Conservation (phyloP, 2,329 filamentous ascomycete genomes). For the Epichloe elymi region DNA sequence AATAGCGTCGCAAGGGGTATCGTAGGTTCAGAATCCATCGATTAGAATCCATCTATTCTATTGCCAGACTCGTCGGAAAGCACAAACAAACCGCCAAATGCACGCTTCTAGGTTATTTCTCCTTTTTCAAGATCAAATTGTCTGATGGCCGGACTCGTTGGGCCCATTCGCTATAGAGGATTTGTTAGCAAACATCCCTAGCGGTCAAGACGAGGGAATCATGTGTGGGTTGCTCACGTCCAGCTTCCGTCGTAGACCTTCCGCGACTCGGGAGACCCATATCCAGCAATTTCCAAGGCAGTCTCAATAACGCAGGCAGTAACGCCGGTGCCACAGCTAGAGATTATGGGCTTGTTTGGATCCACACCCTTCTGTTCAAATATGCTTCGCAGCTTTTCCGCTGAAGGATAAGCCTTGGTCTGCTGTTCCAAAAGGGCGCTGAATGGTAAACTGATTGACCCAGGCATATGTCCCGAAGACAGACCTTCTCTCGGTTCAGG, state of each 20-base stretch:
- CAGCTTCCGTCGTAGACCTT: slow-evolving; percentile 92
- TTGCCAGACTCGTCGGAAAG: not conserved
- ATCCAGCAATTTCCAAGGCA: slow-evolving; percentile 67
- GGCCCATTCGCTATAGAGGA: slow-evolving; percentile 46
- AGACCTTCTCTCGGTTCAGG: slow-evolving; percentile 80
- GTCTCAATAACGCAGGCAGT: slow-evolving; percentile 86
- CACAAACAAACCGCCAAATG: slow-evolving; percentile 2
- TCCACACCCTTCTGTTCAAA: slow-evolving; percentile 74
- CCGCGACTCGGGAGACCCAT: slow-evolving; percentile 51
- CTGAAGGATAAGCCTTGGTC: slow-evolving; percentile 67
- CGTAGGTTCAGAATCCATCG: not conserved
- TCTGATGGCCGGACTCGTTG: slow-evolving; percentile 50
- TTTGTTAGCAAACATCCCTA: slow-evolving; percentile 13
- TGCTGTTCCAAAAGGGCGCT: slow-evolving; percentile 66
- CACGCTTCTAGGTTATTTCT: slow-evolving; percentile 11
- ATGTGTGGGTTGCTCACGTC: slow-evolving; percentile 54
- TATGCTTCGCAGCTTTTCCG: slow-evolving; percentile 57
- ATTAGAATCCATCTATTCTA: not conserved
- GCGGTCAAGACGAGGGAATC: not conserved
- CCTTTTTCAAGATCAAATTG: slow-evolving; percentile 45
- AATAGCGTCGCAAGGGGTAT: not conserved
- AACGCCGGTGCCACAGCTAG: slow-evolving; percentile 84
- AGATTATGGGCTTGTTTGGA: slow-evolving; percentile 67
- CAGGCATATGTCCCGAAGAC: slow-evolving; percentile 83
- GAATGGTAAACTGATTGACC: slow-evolving; percentile 73